Evolutionary conservation across 148 eudicot genomes (phyloP).

Genomic region (Drosera capensis): DNA sequence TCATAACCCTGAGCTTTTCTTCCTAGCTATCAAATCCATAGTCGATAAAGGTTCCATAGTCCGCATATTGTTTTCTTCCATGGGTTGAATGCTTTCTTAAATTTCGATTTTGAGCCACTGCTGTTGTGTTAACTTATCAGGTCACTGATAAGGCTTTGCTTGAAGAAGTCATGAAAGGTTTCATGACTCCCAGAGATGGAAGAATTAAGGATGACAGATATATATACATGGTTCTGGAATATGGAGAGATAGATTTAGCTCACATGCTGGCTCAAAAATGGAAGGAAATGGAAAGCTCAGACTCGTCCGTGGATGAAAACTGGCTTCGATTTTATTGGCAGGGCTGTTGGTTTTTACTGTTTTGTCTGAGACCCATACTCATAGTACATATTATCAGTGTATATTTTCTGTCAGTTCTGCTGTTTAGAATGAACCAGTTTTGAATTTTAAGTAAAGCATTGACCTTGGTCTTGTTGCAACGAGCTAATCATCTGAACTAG

Average conservation of each 20-base stretch:
- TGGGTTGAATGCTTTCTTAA: no score
- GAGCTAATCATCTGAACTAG: no score
- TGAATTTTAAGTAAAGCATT: no score
- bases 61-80: no score
- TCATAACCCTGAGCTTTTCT: no score
- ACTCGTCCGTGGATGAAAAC: constrained; percentile 61
- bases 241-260: constrained; percentile 94
- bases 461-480: no score
- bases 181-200: constrained; percentile 53
- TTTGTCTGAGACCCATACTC: no score
- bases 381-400: not conserved
- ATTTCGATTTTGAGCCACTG: constrained; percentile 3
- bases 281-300: constrained; percentile 60
- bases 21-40: no score
- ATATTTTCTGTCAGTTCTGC: no score
- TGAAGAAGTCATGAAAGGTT: constrained; percentile 66
- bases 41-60: no score
- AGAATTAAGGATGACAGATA: constrained; percentile 76
- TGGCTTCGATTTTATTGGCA: constrained; percentile 99
- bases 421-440: no score
- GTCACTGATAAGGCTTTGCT: constrained; percentile 88
- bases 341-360: constrained; percentile 21
- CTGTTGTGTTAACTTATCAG: constrained; percentile 21
- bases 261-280: constrained; percentile 93
- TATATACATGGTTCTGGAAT: constrained; percentile 94